phyloP scores from a whole-genome alignment of 2,329 filamentous ascomycete species.

The Scolecobasidium constrictum region DNA sequence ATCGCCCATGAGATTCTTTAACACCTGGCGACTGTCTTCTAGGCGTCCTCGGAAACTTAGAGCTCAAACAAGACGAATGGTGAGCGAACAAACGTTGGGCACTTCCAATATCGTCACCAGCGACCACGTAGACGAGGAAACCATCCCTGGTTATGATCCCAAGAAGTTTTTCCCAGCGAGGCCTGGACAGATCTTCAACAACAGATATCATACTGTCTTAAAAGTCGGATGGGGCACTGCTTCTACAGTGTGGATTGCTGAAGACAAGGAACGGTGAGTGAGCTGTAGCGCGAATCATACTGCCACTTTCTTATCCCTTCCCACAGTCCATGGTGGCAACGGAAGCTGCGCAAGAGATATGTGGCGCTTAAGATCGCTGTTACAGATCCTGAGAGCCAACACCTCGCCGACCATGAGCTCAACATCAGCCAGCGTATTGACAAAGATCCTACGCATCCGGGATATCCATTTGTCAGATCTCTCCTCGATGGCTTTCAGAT shows the following conservation, averaged over 20 bases:
- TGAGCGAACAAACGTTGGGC: too few species aligned
- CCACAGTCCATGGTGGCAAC: not conserved
- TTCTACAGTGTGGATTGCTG: constrained; percentile 32
- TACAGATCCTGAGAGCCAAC: constrained; percentile 16
- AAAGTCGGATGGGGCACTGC: constrained; percentile 8
- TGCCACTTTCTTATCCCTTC: not conserved
- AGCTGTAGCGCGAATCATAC: constrained; percentile 1
- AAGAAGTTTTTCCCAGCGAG: constrained; percentile 8
- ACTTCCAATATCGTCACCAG: too few species aligned
- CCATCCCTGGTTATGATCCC: constrained; percentile 7
- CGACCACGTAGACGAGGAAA: constrained; percentile 9
- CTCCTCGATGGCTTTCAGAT: constrained; percentile 24
- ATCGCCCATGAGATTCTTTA: too few species aligned
- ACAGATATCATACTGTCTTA: constrained; percentile 1
- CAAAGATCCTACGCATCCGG: constrained; percentile 18
- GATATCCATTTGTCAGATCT: constrained; percentile 18
- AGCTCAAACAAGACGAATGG: too few species aligned
- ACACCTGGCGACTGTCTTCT: too few species aligned
- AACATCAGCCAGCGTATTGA: constrained; percentile 23
- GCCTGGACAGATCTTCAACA: constrained; percentile 9
- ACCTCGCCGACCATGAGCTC: constrained; percentile 19
- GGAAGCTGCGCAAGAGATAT: constrained; percentile 15
- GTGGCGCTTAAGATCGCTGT: constrained; percentile 21
- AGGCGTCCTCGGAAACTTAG: too few species aligned
- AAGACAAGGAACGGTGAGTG: constrained; percentile 14